phyloP scores from a whole-genome alignment of 1,139 yeast genomes.

The Saccharomyces pastorianus region DNA sequence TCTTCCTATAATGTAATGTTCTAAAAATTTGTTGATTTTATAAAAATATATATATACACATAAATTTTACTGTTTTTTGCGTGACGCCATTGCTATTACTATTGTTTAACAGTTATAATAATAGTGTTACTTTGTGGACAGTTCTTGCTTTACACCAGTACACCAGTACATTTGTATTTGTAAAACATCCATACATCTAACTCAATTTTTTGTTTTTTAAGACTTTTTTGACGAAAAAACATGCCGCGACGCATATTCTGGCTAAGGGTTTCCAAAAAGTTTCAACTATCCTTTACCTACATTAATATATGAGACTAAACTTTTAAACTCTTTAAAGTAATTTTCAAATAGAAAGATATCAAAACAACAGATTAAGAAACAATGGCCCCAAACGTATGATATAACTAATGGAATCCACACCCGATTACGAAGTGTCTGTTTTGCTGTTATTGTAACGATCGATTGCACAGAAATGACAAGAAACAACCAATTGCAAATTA shows the following conservation, averaged over 20 bases:
- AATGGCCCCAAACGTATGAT: constrained; percentile 37
- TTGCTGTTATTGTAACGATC: background rate
- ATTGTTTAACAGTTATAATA: no score
- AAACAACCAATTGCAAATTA: background rate
- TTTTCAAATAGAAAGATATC: background rate
- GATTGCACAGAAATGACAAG: background rate
- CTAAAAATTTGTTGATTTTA: background rate
- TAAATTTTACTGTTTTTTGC: background rate
- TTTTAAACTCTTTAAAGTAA: fast-evolving
- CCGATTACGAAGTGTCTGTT: background rate
- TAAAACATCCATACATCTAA: background rate
- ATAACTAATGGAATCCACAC: constrained; percentile 5
- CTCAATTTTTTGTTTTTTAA: background rate
- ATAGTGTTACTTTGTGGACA: no score
- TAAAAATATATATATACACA: background rate
- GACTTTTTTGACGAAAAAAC: background rate
- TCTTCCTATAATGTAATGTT: constrained; percentile 45
- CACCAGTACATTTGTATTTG: background rate
- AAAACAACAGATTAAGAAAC: constrained; percentile 8
- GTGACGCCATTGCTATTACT: background rate
- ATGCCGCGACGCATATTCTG: background rate
- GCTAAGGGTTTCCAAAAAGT: background rate
- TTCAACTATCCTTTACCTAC: background rate
- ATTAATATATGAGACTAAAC: background rate
- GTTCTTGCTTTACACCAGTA: no score